Percentiles rank a stretch among this genome's conserved stretches.
phyloP scores from a whole-genome alignment of 2,329 filamentous ascomycete genomes.

The Fusarium sp. region DNA sequence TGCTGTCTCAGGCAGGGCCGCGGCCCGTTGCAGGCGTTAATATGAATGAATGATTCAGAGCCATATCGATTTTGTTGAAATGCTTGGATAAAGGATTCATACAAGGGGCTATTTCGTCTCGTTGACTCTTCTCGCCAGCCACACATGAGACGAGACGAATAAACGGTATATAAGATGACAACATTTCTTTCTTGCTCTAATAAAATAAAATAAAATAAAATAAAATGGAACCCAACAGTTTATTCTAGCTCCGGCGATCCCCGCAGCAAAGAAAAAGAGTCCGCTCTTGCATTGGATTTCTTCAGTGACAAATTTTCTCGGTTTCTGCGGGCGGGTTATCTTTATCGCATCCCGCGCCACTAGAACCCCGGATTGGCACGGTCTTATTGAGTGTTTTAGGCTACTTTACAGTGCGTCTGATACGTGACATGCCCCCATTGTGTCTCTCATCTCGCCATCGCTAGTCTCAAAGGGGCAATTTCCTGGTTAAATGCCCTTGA shows the following conservation, averaged over 20 bases:
- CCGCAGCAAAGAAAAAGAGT: background rate
- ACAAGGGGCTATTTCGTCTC: background rate
- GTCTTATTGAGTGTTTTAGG: constrained; percentile 15
- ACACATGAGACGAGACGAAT: background rate
- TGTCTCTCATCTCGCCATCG: constrained; percentile 17
- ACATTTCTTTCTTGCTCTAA: background rate
- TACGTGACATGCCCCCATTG: constrained; percentile 4
- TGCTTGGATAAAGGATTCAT: constrained; percentile 1
- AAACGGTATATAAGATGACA: background rate
- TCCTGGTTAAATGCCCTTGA: background rate
- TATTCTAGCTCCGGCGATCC: constrained; percentile 4
- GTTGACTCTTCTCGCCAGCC: background rate
- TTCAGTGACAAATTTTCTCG: background rate
- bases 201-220: background rate
- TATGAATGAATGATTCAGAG: background rate
- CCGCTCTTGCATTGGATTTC: background rate
- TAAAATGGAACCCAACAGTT: background rate
- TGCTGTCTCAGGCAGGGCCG: constrained; percentile 5
- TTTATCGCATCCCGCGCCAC: constrained; percentile 51
- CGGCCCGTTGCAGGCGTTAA: constrained; percentile 22
- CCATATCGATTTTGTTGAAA: background rate
- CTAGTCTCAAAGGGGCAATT: constrained; percentile 15
- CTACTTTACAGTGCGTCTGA: background rate
- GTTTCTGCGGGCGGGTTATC: constrained; percentile 45
- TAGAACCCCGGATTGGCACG: constrained; percentile 15